Evolutionary conservation across 768 basidiomycete species (phyloP), one percentile per base, ranked within the genome.

Genomic region (Lentinula lateritia): DNA sequence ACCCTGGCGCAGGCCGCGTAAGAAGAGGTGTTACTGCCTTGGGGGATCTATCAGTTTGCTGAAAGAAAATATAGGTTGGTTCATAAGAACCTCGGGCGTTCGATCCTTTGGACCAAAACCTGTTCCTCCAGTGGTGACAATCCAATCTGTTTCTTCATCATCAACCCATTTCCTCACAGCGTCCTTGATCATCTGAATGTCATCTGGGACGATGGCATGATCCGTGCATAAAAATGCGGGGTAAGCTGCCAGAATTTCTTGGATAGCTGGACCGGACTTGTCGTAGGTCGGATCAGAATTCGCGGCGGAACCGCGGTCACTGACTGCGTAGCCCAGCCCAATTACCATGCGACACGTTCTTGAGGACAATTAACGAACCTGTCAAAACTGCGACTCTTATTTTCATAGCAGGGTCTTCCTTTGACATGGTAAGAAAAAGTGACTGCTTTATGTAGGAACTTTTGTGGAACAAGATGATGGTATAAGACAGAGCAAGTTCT

Each of bases 101-200:
- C 78, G 74, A 72, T 96, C 93, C 65, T 89, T 76, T 35, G 82
- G 76, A 0, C 92, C 90, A 67, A 94, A 93, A 6, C 93, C 93
- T 0, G 93, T 96, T 5, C 93, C 93, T 16, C 93, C 93, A 0
- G 90, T 90, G 6, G 91, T 90, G 64, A 96, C 76, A 61, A 94
- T 80, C 81, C 86, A 87, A 69, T 93, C 87, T 13, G 88, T 72
- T n/a, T 75, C 67, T 2, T 75, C 76, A 5, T 75, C 70, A 2
- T 72, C 9, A 42, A 73, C 76, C 78, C 84, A 86, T 6, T 69
- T 70, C 48, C 72, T 73, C 6, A 93, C 77, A 10, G 72, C 68
- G 6, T 69, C 66, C 28, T 76, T 78, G 55, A 94, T 90, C 46
- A 69, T 69, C 0, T 67, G 63, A 52, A 80, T 71, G 52, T 91